These are phyloP conservation scores for Fusarium sororula DNA, from an alignment of 2,329 filamentous ascomycete species.

Conservation along the genomic window DNA sequence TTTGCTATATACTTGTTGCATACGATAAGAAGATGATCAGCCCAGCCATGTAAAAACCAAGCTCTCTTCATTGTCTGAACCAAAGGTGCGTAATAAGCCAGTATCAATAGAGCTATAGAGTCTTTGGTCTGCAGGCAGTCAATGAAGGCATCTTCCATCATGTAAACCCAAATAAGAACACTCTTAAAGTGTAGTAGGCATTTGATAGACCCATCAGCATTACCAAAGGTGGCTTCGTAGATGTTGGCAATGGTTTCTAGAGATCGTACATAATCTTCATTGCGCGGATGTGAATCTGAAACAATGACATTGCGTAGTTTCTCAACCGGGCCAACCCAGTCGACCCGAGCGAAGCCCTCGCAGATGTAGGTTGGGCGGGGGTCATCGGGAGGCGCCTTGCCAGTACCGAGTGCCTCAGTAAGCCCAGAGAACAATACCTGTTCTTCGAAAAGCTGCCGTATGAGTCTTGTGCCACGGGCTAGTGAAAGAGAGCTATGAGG, in stretches of 20 bases:
- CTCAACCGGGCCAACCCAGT: background rate
- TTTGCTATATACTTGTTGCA: background rate
- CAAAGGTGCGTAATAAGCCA: background rate
- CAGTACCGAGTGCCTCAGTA: background rate
- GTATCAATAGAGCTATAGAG: background rate
- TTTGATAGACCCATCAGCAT: background rate
- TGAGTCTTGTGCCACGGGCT: background rate
- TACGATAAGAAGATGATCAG: background rate
- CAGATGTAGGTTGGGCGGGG: background rate
- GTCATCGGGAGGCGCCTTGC: background rate
- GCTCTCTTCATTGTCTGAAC: background rate
- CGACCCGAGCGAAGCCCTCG: background rate
- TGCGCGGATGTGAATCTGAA: background rate
- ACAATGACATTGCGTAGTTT: background rate
- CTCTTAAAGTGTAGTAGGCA: background rate
- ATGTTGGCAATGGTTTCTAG: background rate
- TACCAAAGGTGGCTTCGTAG: background rate
- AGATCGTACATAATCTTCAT: background rate
- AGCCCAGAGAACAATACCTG: background rate
- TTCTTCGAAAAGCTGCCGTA: background rate
- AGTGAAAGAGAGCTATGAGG: background rate
- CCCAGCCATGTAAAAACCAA: background rate
- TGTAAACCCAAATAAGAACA: background rate
- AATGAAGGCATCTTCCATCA: background rate
- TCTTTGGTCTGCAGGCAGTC: background rate